Base-by-base conservation (phyloP, 2,329 filamentous ascomycete genomes). In the Aspergillus ruber region DNA sequence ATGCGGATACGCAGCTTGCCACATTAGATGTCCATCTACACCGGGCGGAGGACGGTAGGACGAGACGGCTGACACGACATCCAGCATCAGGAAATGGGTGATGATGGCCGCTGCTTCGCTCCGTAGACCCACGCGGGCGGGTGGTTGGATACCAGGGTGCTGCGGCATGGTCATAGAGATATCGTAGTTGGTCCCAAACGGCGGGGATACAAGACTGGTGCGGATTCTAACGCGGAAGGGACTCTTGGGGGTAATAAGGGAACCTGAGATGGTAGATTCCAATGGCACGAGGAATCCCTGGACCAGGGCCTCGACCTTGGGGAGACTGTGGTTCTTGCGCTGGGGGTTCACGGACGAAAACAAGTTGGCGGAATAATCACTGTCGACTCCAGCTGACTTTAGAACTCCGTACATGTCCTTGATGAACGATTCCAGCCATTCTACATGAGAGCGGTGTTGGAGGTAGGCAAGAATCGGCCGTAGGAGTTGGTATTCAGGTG, bases 391-490 rank as follows among this genome's bases (percentile, higher is more conserved):
- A 4, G 70, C 67, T 2, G 63, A 54, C 20, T 59, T 53, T 21
- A 71, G 42, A 7, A 67, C 61, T 20, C 54, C 49, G 7, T 60
- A 59, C 2, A 70, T 48, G 15, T 64, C 62, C 2, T 57, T 41
- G 5, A 72, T 39, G 17, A 67, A 63, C 2, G 61, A 60, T n/a
- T 63, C 56, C 1, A 72, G 44, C 55, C 58, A 67, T 20, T 59
- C 56, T 4, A 66, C 56, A 35, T 70, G 58, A 4, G 63, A 64
- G 32, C 58, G 57, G 44, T 84, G 81, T 44, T 78, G 72, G 10
- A 81, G 63, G 38, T 78, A 73, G 3, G 73, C 71, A 13, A 82
- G 65, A 6, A 85, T 64, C 2, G 82, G 80, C 10, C 80, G 77
- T 15, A 87, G 65, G 18, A 87, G 71, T n/a, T 73, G 69, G 45